Base-by-base conservation (phyloP, 495 filamentous ascomycete species). In the Cudoniella acicularis region DNA sequence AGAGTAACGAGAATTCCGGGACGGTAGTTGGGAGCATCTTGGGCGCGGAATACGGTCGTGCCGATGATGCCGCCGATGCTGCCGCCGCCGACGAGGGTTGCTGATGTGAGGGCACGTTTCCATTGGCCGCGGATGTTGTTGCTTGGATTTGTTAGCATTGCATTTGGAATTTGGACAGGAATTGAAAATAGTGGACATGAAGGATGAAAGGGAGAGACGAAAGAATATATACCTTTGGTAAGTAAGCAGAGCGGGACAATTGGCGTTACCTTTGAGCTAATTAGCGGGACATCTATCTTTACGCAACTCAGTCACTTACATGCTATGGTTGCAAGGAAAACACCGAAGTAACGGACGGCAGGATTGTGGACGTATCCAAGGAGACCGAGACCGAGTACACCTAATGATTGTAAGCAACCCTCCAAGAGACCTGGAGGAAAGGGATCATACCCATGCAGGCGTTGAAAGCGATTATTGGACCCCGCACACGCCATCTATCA, bases 71-170 rank as follows among this genome's bases (percentile, higher is more conserved):
- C 84, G 20, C 85, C 85, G 50, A 87, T 72, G 18, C 78, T 81
- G 10, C 82, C 83, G 36, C 77, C 69, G 4, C 76, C 78, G 1
- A 80, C 80, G 16, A 84, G 73, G 0, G 77, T 80, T 0, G 84
- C 83, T 27, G 79, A 82, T 49, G 72, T 75, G 23, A 88, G 77
- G 0, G 84, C 85, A 11, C 84, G 77, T 48, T 82, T 86, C 84
- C 83, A 87, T 62, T 87, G 84, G 1, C 84, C 84, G 25, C 81
- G 81, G 63, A 87, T 76, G 59, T 87, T 87, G 67, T 86, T 87
- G 8, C 82, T 79, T 61, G 82, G 79, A 57, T 80, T 81, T 0
- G 80, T 77, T 70, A 83, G 70, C 49, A 72, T 65, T 17, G 43
- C 43, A 47, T 9, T 17, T 4, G 17, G 16, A 47, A 17, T n/a